These are phyloP conservation scores for Endocladia muricata DNA, from an alignment of 31 red algal species.

Conservation along the genomic window DNA sequence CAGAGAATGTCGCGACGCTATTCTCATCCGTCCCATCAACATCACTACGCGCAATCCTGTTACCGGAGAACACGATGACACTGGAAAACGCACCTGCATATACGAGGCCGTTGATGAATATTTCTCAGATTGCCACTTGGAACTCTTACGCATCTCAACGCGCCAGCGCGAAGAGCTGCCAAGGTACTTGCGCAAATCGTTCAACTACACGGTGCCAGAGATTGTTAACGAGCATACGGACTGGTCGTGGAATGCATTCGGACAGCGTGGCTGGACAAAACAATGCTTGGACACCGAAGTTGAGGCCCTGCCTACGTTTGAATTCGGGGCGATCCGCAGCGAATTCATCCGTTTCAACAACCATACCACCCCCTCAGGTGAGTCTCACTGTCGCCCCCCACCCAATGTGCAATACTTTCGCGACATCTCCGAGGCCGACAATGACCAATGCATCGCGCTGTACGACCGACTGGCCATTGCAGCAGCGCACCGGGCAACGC, in stretches of 20 bases:
- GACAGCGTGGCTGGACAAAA: constrained; percentile 19
- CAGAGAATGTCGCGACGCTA: constrained; percentile 15
- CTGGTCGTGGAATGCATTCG: constrained; percentile 10
- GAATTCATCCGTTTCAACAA: constrained; percentile 11
- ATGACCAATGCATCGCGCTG: constrained; percentile 6
- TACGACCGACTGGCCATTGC: constrained; percentile 1
- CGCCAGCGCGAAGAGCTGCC: neutral
- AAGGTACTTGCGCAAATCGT: neutral
- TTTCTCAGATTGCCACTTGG: constrained; percentile 35
- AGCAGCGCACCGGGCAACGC: constrained; percentile 10
- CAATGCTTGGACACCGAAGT: constrained; percentile 13
- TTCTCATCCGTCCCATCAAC: constrained; percentile 32
- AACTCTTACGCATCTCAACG: neutral
- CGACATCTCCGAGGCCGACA: constrained; percentile 1
- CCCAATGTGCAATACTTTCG: constrained; percentile 13
- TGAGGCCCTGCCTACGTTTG: constrained; percentile 6
- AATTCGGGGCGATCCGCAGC: neutral
- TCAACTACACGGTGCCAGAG: neutral
- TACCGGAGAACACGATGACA: neutral
- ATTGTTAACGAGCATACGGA: neutral
- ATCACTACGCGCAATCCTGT: neutral
- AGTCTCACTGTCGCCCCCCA: constrained; percentile 7
- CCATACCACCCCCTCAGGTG: neutral
- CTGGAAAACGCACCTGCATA: constrained; percentile 11
- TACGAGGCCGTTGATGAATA: constrained; percentile 15